Evolutionary conservation across 164 flowering plant species (phyloP), one percentile per base, ranked within the genome.

Genomic region (Chimonanthus salicifolius): DNA sequence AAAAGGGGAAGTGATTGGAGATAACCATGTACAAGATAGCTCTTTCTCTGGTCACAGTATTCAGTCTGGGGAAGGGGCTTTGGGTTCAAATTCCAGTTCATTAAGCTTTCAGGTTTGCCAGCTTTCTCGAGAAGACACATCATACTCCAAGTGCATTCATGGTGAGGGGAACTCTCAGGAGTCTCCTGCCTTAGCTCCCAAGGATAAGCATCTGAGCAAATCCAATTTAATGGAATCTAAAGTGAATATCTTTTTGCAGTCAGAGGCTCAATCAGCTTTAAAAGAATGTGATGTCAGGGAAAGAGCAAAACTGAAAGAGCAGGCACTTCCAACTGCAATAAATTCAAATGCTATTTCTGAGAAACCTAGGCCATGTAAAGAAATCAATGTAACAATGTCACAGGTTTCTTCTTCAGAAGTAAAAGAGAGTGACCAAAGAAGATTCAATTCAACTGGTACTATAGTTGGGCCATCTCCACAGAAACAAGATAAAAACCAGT

Each of bases 141-240:
- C 80, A 50, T 54, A 64, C 50, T 66, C 49, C 49, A 60, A n/a
- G 64, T 74, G 48, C 46, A 20, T 15, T 68, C 72, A 70, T 76
- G 18, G 65, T 75, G 7, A 65, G 46, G 47, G 15, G 7, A 58
- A 58, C 62, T 67, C 21, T 49, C 18, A 11, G 7, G 62, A 5
- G 9, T 11, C 18, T 58, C 67, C 73, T 10, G 62, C 44, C 58
- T 43, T 72, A 15, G 21, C 8, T 74, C 2, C 48, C 2, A 58
- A 9, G 51, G 62, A 5, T 54, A 68, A 68, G 66, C 71, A 60
- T 66, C 65, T 47, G 51, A 64, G 66, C 68, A 72, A 67, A 58
- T 79, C 68, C n/a, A 72, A 44, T 74, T 43, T 63, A 79, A 77
- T 67, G 80, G 80, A 58, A 80, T 78, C 58, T 83, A 77, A 16